Percentiles rank a stretch among this genome's conserved stretches.
phyloP scores from a whole-genome alignment of 2,329 filamentous ascomycete species.

The Stemphylium vesicarium region DNA sequence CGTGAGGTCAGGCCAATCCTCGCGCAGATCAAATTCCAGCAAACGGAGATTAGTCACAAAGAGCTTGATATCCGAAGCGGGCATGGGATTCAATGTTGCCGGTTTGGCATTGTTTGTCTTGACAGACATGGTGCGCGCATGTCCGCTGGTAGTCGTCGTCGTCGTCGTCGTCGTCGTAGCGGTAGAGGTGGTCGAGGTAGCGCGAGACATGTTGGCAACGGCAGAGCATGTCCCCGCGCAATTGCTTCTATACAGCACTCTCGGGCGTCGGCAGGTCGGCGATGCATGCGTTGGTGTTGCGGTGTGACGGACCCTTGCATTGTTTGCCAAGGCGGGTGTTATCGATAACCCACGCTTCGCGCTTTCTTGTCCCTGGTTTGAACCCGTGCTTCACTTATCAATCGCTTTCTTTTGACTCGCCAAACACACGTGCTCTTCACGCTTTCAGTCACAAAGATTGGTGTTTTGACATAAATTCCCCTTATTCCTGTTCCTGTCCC shows the following conservation, averaged over 20 bases:
- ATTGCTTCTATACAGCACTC: not conserved
- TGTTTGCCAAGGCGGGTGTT: slow-evolving; percentile 25
- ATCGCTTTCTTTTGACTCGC: slow-evolving; percentile 10
- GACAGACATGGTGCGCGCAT: slow-evolving; percentile 38
- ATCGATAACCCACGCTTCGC: slow-evolving; percentile 47
- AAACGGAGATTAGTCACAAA: slow-evolving; percentile 86
- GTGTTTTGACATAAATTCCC: not conserved
- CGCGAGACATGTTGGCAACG: slow-evolving; percentile 34
- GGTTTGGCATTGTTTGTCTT: slow-evolving; percentile 39
- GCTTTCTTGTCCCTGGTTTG: slow-evolving; percentile 49
- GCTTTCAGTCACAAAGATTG: not conserved
- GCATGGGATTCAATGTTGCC: slow-evolving; percentile 26
- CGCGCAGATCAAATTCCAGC: slow-evolving; percentile 75
- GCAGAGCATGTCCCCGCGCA: slow-evolving; percentile 3
- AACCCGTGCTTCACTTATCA: slow-evolving; percentile 9
- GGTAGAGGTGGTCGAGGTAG: slow-evolving; percentile 32
- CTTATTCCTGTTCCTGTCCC: not conserved
- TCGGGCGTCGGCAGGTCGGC: not conserved
- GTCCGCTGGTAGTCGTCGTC: slow-evolving; percentile 13
- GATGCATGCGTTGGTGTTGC: slow-evolving; percentile 16
- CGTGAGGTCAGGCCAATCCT: slow-evolving; percentile 82
- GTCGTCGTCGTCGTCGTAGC: slow-evolving; percentile 23
- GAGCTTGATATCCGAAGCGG: slow-evolving; percentile 51
- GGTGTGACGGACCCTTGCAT: slow-evolving; percentile 16
- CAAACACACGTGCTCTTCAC: slow-evolving; percentile 12